Evolutionary conservation across 2,329 filamentous ascomycete species (phyloP).

Genomic region (Alternaria angustiovoidea): DNA sequence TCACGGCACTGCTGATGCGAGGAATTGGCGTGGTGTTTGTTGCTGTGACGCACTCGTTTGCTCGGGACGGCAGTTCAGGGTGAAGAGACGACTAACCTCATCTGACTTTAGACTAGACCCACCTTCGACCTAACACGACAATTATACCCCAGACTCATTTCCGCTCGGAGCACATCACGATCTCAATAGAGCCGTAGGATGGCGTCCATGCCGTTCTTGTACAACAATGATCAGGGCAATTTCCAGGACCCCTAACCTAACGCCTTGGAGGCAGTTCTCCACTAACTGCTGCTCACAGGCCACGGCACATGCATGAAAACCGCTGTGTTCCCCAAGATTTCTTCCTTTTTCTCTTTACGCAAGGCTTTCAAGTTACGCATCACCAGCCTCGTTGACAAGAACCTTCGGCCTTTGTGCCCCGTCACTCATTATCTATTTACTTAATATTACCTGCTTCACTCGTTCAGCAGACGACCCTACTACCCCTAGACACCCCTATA

Average conservation of each 20-base stretch:
- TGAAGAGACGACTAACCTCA: constrained; percentile 8
- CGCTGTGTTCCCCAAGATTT: constrained; percentile 31
- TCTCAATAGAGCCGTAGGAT: constrained; percentile 30
- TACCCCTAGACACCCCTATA: constrained; percentile 31
- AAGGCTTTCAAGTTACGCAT: constrained; percentile 45
- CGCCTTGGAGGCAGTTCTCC: constrained; percentile 26
- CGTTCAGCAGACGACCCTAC: constrained; percentile 79
- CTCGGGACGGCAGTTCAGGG: constrained; percentile 14
- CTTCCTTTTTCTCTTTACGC: constrained; percentile 34
- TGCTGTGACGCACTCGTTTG: constrained; percentile 18
- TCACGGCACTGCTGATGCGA: constrained; percentile 6
- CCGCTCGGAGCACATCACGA: constrained; percentile 36
- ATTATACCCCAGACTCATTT: constrained; percentile 45
- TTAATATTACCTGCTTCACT: constrained; percentile 74
- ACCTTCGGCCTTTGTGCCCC: constrained; percentile 45
- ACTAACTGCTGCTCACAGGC: constrained; percentile 20
- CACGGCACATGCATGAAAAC: constrained; percentile 43
- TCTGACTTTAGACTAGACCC: constrained; percentile 4
- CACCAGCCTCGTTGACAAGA: constrained; percentile 45
- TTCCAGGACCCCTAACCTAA: constrained; percentile 46
- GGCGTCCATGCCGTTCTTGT: constrained; percentile 38
- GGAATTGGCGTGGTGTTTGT: constrained; percentile 12
- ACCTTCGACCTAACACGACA: constrained; percentile 12
- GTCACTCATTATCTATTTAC: constrained; percentile 47
- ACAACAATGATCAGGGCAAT: constrained; percentile 34